A percentile compares a stretch with the other conserved stretches of the same genome.
Evolutionary conservation across 768 basidiomycete species (phyloP).

Genomic region (Trametes cinnabarina): DNA sequence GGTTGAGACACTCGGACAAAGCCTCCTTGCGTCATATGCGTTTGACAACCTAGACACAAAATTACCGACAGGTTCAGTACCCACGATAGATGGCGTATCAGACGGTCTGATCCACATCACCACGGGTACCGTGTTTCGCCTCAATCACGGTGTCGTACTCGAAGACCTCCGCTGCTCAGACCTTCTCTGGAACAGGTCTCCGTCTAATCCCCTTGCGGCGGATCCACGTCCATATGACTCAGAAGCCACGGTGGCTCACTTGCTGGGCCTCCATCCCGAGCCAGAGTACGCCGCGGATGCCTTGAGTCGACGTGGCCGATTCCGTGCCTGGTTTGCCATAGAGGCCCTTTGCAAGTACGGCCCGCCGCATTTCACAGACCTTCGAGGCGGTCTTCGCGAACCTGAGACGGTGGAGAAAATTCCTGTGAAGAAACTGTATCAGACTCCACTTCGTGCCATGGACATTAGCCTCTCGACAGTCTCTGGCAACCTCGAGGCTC

Average conservation of each 20-base stretch:
- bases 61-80: constrained; percentile 29
- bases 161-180: constrained; percentile 34
- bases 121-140: constrained; percentile 31
- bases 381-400: background rate
- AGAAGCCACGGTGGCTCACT: background rate
- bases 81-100: constrained; percentile 30
- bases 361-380: constrained; percentile 16
- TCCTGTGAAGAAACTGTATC: constrained; percentile 17
- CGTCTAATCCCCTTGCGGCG: constrained; percentile 20
- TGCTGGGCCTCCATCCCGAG: background rate
- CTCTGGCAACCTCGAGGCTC: constrained; percentile 21
- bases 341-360: constrained; percentile 29
- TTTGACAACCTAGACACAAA: constrained; percentile 44
- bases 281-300: background rate
- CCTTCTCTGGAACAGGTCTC: constrained; percentile 34
- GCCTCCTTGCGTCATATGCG: background rate
- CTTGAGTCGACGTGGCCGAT: constrained; percentile 4
- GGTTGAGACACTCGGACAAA: background rate
- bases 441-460: constrained; percentile 23
- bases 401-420: constrained; percentile 22
- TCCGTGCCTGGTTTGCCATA: constrained; percentile 26
- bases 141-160: constrained; percentile 20
- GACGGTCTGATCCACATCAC: constrained; percentile 35
- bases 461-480: constrained; percentile 20
- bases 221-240: background rate